Conservation (phyloP, 2,329 filamentous ascomycete genomes). For the Torrubiella hemipterigena region DNA sequence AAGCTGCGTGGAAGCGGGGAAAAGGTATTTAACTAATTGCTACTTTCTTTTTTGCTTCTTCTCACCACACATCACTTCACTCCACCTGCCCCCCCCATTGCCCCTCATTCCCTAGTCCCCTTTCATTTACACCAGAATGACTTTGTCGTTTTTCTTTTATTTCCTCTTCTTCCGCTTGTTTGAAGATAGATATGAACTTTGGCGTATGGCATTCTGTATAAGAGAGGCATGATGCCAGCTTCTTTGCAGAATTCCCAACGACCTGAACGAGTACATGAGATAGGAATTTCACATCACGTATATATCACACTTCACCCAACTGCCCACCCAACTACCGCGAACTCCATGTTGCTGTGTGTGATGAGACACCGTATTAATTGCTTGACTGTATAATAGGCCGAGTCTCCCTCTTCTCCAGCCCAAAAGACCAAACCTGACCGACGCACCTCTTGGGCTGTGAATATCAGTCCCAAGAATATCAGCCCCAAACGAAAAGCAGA, state of each 20-base stretch:
- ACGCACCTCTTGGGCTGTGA: slow-evolving; percentile 32
- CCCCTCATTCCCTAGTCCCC: too few relatives aligned
- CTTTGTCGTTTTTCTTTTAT: slow-evolving; percentile 6
- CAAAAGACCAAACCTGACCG: slow-evolving; percentile 25
- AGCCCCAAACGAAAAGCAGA: slow-evolving; percentile 2
- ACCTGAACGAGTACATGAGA: slow-evolving; percentile 25
- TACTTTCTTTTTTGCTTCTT: slow-evolving; percentile 12
- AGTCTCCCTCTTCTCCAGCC: slow-evolving; percentile 20
- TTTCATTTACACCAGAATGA: too few relatives aligned
- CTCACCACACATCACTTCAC: too few relatives aligned
- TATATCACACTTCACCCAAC: slow-evolving; percentile 14
- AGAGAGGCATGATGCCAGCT: too few relatives aligned
- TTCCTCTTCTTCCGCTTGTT: slow-evolving; percentile 6
- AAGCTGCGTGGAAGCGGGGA: slow-evolving; percentile 65
- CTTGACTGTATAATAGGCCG: slow-evolving; percentile 22
- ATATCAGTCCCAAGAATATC: slow-evolving; percentile 18
- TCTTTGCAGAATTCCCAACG: slow-evolving; percentile 19
- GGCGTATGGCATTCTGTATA: slow-evolving; percentile 8
- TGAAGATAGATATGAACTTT: slow-evolving; percentile 9
- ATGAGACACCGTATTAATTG: slow-evolving; percentile 22
- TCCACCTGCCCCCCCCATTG: too few relatives aligned
- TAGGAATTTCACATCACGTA: slow-evolving; percentile 28
- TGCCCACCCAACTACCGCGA: slow-evolving; percentile 6
- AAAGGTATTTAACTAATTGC: slow-evolving; percentile 72
- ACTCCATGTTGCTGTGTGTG: slow-evolving; percentile 11